phyloP scores from a whole-genome alignment of 352 stramenopile species.

The Phytophthora palmivora region DNA sequence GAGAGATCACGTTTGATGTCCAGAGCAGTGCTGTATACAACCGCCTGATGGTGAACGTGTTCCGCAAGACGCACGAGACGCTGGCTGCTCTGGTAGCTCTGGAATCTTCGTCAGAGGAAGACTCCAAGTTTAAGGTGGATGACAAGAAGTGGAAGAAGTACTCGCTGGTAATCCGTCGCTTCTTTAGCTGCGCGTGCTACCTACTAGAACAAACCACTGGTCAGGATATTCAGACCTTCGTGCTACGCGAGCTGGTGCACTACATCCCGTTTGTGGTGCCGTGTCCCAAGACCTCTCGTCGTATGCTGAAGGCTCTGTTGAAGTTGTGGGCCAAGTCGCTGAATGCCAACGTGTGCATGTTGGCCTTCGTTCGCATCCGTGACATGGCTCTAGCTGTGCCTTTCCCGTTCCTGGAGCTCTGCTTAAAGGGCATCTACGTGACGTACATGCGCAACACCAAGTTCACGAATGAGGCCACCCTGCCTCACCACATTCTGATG shows the following conservation, averaged over 20 bases:
- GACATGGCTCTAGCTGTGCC: conserved; percentile 95
- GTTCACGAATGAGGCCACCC: conserved; percentile 91
- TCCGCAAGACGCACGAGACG: conserved; percentile 89
- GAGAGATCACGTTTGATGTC: conserved; percentile 92
- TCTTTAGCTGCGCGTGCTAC: conserved; percentile 94
- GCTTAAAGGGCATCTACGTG: conserved; percentile 96
- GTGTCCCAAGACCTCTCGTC: conserved; percentile 69
- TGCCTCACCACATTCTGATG: conserved; percentile 91
- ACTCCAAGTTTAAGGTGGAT: conserved; percentile 56
- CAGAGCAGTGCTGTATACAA: conserved; percentile 96
- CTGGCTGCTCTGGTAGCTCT: conserved; percentile 85
- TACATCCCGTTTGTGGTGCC: conserved; percentile 80
- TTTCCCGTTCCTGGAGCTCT: conserved; percentile 97
- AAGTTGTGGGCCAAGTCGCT: conserved; percentile 89
- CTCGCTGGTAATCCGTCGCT: conserved; percentile 88
- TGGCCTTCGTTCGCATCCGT: conserved; percentile 96
- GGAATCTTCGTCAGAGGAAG: conserved; percentile 40
- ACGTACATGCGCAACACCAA: conserved; percentile 97
- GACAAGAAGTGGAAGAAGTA: conserved; percentile 86
- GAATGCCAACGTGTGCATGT: conserved; percentile 85
- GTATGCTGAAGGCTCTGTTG: conserved; percentile 85
- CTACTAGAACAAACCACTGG: conserved; percentile 90
- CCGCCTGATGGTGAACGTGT: conserved; percentile 94
- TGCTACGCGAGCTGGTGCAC: conserved; percentile 80
- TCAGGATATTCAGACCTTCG: conserved; percentile 83